Base-by-base conservation (phyloP, 2,329 filamentous ascomycete genomes). In the Cercospora brassicicola region DNA sequence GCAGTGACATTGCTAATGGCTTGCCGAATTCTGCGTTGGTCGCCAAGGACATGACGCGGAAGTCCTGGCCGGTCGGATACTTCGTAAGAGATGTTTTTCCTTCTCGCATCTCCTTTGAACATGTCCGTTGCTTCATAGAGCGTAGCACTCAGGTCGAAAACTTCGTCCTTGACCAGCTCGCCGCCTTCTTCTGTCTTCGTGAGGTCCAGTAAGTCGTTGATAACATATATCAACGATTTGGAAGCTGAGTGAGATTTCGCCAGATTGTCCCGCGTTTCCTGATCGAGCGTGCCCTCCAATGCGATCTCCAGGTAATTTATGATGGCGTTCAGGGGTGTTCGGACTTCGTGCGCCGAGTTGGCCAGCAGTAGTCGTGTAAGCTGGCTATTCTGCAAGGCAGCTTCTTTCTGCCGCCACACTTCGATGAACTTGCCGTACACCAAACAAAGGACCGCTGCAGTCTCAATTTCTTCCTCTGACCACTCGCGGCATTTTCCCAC, bases 261-360 rank as follows among this genome's bases (percentile, higher is more conserved):
- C 5, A 97, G 82, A 68, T 95, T 96, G 4, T 97, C 93, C 20
- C 94, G 85, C 0, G 92, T 96, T 76, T 96, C 93, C 15, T 87
- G 82, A 71, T 96, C 93, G 2, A 97, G 82, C 0, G 84, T 82
- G 0, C 93, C 92, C 79, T 97, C 93, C 1, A 97, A 81, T 0
- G 93, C 93, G 71, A 97, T 96, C 73, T 97, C 93, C 0, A 97
- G 85, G 73, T 96, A 97, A 74, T 97, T 97, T 79, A 97, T 96
- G 75, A 97, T 96, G 15, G 93, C 93, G 75, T 97, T 97, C 2
- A 97, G 81, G 0, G 93, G 93, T 0, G 93, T 97, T 60, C 94
- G 89, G 8, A 97, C 92, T 81, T 97, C 93, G 71, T 97, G 94
- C 0, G 93, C 93, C 0, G 93, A 96, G 72, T 97, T 96, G 4